Base-by-base conservation (phyloP, 805 yeast species). In the Candida tammaniensis region DNA sequence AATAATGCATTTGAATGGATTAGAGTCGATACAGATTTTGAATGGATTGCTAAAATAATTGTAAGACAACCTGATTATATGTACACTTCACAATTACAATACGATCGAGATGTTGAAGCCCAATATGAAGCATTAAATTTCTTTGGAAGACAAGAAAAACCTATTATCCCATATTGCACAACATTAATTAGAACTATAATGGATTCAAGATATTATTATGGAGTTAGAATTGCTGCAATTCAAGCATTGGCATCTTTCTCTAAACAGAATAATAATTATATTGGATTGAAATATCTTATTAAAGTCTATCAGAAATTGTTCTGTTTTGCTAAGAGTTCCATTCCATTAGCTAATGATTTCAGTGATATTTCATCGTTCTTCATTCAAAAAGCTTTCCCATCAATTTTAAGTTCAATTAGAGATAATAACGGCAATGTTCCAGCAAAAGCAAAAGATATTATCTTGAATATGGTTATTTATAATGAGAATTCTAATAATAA, bases 1-100 rank as follows among this genome's bases (percentile, higher is more conserved):
- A 79, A 77, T 48, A 97, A 91, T 49, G 96, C 96, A 0, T 93
- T 88, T 59, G 98, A 93, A 51, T 93, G 99, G 99, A 72, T 93
- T 24, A 71, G 99, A 48, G 86, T 91, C n/a, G 99, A 93, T 61
- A 89, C 97, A 0, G 99, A 93, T 56, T 85, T 82, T 50, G 98
- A 93, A 56, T 93, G 99, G 99, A 82, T 93, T 31, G 86, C 95
- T 40, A 77, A 76, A 45, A 68, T 86, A 15, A 72, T 78, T 39
- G 77, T 93, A 21, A 86, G 81, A 47, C 96, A 89, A 58, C 95
- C 96, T 0, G 97, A 88, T 49, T 84, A 87, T 52, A 93, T 93
- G 97, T 93, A 76, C 54, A 85, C 87, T 1, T 86, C 98, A 0
- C 98, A 93, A 52, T 62, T 93, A 19, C 93, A 86, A 47, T 95